Evolutionary conservation across 2,329 filamentous ascomycete species (phyloP), one percentile per base, ranked within the genome.

Genomic region (Hypoxylon sp.): DNA sequence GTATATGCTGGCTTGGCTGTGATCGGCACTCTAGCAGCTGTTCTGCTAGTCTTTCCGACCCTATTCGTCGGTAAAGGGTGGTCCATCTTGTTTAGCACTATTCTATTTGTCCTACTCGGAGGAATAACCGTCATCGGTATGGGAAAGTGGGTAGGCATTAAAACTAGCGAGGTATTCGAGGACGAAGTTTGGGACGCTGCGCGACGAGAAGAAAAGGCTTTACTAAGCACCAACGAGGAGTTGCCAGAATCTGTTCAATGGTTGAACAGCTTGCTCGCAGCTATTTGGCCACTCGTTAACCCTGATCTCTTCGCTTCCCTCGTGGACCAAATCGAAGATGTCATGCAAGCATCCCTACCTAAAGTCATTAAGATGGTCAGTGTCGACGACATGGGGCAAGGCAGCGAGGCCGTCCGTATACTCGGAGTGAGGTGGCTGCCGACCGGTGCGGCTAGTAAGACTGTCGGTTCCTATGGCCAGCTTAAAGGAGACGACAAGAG

Each of bases 271-370:
- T 77, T 93, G 0, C 75, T 93, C 6, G 82, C 85, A 3, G 87
- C 90, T 1, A 84, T 93, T 4, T 93, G 91, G 91, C 90, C 90
- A 0, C 82, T 94, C 30, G 85, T 93, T 74, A 93, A 93, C 74
- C 91, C 91, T 0, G 91, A 93, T 72, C 82, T 94, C 1, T 93
- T 93, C 72, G 84, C 86, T 0, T 88, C 87, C 34, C 77, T 93
- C 1, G 86, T 88, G 0, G 91, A 93, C 73, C 91, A 87, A 28
- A 84, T 94, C 3, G 91, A 93, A 78, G 91, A 93, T 76, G 89
- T 93, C 51, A 93, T 93, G 91, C 91, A 93, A 79, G 91, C 91
- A 2, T 91, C 89, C 7, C 80, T 93, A 17, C 90, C 91, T 0
- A 88, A 85, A 62, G 78, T 91, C 36, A 84, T 93, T 32, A 87